phyloP scores from a whole-genome alignment of 257 asterid genomes.

The Solanum infundibuliforme region DNA sequence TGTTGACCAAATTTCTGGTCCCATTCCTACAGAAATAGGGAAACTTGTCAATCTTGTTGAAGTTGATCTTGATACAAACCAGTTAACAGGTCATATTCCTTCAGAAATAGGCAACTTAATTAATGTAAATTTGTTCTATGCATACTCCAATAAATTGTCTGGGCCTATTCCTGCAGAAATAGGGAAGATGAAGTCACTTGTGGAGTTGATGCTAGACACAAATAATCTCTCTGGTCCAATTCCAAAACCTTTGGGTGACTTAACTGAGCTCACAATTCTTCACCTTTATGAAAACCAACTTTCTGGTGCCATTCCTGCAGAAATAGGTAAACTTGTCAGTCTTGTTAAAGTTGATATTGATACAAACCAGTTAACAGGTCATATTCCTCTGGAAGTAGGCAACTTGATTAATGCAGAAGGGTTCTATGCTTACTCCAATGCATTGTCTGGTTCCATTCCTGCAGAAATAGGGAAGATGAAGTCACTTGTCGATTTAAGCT shows the following conservation, averaged over 20 bases:
- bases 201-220: neutral
- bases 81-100: constrained; percentile 6
- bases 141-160: neutral
- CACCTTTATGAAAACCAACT: neutral
- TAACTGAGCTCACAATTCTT: neutral
- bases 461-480: neutral
- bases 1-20: neutral
- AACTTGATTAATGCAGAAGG: neutral
- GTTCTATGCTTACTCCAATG: neutral
- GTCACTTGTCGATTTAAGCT: neutral
- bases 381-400: neutral
- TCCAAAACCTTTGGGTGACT: neutral
- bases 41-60: neutral
- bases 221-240: neutral
- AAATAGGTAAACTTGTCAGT: neutral
- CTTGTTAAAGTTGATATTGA: neutral
- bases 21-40: neutral
- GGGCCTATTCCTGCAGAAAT: neutral
- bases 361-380: neutral
- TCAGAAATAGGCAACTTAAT: neutral
- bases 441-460: neutral
- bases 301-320: neutral
- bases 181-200: neutral
- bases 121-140: neutral
- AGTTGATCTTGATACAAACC: neutral